A percentile compares a stretch with the other conserved stretches of the same genome.
Conservation (phyloP, 2,329 filamentous ascomycete species). For the Phyllosticta citribraziliensis region DNA sequence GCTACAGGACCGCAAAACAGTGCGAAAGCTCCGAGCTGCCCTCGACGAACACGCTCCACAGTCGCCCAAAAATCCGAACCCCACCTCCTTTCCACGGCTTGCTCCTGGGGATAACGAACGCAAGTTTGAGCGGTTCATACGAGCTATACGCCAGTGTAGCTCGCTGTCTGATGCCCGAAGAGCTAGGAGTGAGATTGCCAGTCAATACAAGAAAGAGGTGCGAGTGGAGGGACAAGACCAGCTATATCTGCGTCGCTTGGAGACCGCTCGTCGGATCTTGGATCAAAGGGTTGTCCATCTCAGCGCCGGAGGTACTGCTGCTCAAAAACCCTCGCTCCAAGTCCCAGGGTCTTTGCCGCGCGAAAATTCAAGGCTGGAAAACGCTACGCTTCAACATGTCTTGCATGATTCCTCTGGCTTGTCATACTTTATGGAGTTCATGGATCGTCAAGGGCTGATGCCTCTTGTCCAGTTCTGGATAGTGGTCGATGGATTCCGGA, state of each 20-base stretch:
- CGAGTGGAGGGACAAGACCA: conserved; percentile 70
- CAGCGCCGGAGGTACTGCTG: conserved; percentile 52
- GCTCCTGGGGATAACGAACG: conserved; percentile 75
- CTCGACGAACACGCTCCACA: conserved; percentile 88
- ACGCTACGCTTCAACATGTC: conserved; percentile 72
- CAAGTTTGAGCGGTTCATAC: conserved; percentile 88
- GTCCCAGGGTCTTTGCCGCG: conserved; percentile 27
- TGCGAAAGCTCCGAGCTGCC: conserved; percentile 81
- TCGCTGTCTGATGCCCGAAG: conserved; percentile 88
- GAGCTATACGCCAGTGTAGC: conserved; percentile 76
- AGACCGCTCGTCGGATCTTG: conserved; percentile 81
- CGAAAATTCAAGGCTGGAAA: conserved; percentile 57
- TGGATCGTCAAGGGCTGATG: conserved; percentile 86
- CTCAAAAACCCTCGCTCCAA: conserved; percentile 30
- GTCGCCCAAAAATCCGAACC: conserved; percentile 54
- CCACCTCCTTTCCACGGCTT: conserved; percentile 69
- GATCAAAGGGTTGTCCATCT: conserved; percentile 83
- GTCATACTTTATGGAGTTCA: conserved; percentile 99
- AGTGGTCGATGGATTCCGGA: conserved; percentile 91
- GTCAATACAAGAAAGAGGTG: conserved; percentile 79
- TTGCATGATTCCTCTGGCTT: conserved; percentile 80
- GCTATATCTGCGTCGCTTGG: conserved; percentile 76
- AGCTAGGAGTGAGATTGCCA: conserved; percentile 84
- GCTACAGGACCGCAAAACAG: conserved; percentile 90
- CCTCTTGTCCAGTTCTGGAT: conserved; percentile 95